A percentile compares a stretch with the other conserved stretches of the same genome.
phyloP scores from a whole-genome alignment of 2,329 filamentous ascomycete species.

The Fusarium sp. region DNA sequence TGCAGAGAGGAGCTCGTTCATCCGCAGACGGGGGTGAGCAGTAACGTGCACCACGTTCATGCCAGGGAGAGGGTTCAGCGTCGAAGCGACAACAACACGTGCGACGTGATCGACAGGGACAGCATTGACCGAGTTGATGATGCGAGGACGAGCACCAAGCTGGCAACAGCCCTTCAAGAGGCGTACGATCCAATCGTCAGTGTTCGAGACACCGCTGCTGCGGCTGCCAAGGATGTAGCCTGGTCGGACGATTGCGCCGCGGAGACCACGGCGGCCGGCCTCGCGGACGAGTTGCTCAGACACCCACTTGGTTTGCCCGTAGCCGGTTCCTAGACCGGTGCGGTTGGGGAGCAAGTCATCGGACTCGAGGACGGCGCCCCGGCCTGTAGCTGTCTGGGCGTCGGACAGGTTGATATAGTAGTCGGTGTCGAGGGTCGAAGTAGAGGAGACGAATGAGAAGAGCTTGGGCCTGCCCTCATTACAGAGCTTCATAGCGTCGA shows the following conservation, averaged over 20 bases:
- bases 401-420: not conserved
- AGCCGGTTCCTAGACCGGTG: not conserved
- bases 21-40: conserved; percentile 3
- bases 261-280: not conserved
- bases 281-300: conserved; percentile 1
- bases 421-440: not conserved
- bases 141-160: not conserved
- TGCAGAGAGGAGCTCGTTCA: not conserved
- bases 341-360: not conserved
- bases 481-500: not conserved
- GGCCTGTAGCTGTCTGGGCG: not conserved
- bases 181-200: not conserved
- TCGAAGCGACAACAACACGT: not conserved
- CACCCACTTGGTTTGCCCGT: conserved; percentile 1
- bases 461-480: conserved; percentile 3
- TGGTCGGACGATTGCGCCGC: not conserved
- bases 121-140: not conserved
- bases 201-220: not conserved
- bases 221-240: not conserved
- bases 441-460: not conserved
- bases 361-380: not conserved
- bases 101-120: not conserved
- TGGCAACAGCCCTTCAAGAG: not conserved
- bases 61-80: not conserved
- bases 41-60: not conserved